Conservation (phyloP, 1,139 yeast species). For the Yamadazyma friedrichii region DNA sequence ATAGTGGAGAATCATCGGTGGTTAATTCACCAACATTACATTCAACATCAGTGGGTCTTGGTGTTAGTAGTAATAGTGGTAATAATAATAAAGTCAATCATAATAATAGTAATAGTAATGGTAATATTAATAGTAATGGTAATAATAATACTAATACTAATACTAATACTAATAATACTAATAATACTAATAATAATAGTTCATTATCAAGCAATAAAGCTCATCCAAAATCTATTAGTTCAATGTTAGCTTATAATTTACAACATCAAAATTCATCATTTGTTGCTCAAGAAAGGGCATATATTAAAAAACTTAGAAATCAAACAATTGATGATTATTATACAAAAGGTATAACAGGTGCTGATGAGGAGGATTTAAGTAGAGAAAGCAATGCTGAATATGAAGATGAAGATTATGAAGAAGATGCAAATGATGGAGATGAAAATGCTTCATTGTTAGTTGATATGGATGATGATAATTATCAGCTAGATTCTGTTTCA, state of each 20-base stretch:
- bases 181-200: background rate
- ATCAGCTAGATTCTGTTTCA: slow-evolving; percentile 40
- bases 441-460: slow-evolving; percentile 37
- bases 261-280: slow-evolving; percentile 37
- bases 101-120: background rate
- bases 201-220: slow-evolving; percentile 3
- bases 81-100: too few species aligned
- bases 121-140: background rate
- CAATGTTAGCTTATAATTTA: slow-evolving; percentile 18
- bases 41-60: background rate
- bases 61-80: background rate
- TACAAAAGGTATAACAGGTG: slow-evolving; percentile 57
- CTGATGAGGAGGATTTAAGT: slow-evolving; percentile 26
- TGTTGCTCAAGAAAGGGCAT: slow-evolving; percentile 67
- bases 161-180: background rate
- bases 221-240: slow-evolving; percentile 14
- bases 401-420: slow-evolving; percentile 27
- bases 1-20: slow-evolving; percentile 11
- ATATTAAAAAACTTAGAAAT: slow-evolving; percentile 62
- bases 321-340: slow-evolving; percentile 69
- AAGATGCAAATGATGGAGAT: slow-evolving; percentile 28
- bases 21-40: slow-evolving; percentile 13
- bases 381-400: slow-evolving; percentile 21
- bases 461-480: slow-evolving; percentile 43
- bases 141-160: too few species aligned